These are phyloP conservation scores for Kalmusia sp. DNA, from an alignment of 2,329 filamentous ascomycete genomes.

Conservation along the genomic window DNA sequence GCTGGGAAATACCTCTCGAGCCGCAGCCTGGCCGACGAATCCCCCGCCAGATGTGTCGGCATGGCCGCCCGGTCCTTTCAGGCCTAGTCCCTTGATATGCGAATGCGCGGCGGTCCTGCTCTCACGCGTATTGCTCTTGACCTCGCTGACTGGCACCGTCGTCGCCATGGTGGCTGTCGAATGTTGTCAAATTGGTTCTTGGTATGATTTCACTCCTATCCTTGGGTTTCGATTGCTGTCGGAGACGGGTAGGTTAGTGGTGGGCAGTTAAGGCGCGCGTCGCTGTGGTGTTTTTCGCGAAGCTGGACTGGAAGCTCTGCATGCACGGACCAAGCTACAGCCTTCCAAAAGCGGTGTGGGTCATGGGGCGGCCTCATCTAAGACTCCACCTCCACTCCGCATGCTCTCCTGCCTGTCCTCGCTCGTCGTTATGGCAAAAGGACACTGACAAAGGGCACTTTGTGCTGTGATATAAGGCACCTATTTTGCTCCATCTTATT, in stretches of 20 bases:
- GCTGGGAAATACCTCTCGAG: slow-evolving; percentile 74
- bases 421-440: neutral
- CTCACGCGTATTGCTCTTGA: slow-evolving; percentile 92
- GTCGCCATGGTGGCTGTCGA: slow-evolving; percentile 41
- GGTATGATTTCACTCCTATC: neutral
- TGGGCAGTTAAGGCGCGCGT: neutral
- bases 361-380: slow-evolving; percentile 4
- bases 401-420: slow-evolving; percentile 1
- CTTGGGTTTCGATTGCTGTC: neutral
- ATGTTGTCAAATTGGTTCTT: neutral
- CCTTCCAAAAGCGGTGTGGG: neutral
- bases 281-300: slow-evolving; percentile 5
- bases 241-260: neutral
- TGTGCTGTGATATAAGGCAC: too few relatives aligned
- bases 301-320: neutral
- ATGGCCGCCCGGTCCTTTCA: slow-evolving; percentile 78
- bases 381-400: slow-evolving; percentile 6
- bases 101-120: slow-evolving; percentile 96
- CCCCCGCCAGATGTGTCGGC: slow-evolving; percentile 76
- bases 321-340: neutral
- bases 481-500: too few relatives aligned
- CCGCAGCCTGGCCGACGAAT: slow-evolving; percentile 87
- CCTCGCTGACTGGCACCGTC: slow-evolving; percentile 69
- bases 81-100: slow-evolving; percentile 93
- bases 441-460: neutral